Conservation (phyloP, 2,329 filamentous ascomycete genomes). For the Clarireedia homoeocarpa region DNA sequence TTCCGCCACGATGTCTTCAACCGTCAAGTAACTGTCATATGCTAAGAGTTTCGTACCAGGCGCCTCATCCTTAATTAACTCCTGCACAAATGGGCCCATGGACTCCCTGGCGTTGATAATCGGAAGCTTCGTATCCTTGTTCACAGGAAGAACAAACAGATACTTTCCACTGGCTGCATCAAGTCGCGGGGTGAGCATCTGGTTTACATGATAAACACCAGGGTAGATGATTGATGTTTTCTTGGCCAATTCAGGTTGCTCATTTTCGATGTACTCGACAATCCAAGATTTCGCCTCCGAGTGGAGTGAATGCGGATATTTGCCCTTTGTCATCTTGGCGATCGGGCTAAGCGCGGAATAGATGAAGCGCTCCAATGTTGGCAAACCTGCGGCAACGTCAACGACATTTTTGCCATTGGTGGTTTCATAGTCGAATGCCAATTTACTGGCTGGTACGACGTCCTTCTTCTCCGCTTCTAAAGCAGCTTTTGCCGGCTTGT, state of each 20-base stretch:
- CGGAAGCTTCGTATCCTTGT: too few relatives aligned
- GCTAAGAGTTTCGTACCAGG: too few relatives aligned
- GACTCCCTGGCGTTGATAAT: too few relatives aligned
- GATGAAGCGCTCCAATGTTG: slow-evolving; percentile 32
- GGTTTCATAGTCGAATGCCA: slow-evolving; percentile 18
- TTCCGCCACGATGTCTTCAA: too few relatives aligned
- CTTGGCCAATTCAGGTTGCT: slow-evolving; percentile 23
- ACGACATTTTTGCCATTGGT: slow-evolving; percentile 25
- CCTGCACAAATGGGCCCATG: too few relatives aligned
- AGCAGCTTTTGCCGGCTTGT: neutral
- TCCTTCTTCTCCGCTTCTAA: neutral
- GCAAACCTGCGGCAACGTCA: slow-evolving; percentile 22
- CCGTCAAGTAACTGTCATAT: too few relatives aligned
- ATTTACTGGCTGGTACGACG: neutral
- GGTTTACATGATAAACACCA: slow-evolving; percentile 17
- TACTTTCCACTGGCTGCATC: slow-evolving; percentile 23
- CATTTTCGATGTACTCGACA: slow-evolving; percentile 25
- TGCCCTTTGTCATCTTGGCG: slow-evolving; percentile 33
- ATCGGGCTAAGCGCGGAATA: slow-evolving; percentile 33
- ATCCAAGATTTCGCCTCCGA: slow-evolving; percentile 28
- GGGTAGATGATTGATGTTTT: slow-evolving; percentile 30
- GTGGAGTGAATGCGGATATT: slow-evolving; percentile 33
- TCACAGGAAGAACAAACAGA: too few relatives aligned
- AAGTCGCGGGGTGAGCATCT: slow-evolving; percentile 11
- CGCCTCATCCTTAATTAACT: too few relatives aligned